Evolutionary conservation across 2,329 filamentous ascomycete genomes (phyloP).

Genomic region (Myrmaecium sp.): DNA sequence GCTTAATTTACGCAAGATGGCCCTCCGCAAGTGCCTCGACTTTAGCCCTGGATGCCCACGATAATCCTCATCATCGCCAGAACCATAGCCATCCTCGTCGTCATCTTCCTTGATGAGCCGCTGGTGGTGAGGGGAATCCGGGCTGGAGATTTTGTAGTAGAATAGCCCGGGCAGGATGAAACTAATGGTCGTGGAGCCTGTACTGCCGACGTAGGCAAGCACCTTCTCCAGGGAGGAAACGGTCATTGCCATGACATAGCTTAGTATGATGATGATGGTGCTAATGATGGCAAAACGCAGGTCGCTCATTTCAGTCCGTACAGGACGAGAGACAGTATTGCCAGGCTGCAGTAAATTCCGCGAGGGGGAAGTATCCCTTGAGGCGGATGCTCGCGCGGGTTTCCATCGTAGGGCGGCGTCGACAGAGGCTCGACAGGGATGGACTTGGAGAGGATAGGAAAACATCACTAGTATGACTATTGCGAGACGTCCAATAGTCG

Average conservation of each 20-base stretch:
- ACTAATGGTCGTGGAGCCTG: constrained; percentile 85
- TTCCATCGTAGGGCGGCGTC: constrained; percentile 79
- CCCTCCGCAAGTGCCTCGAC: constrained; percentile 47
- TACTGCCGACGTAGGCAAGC: constrained; percentile 86
- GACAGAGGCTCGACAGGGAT: constrained; percentile 87
- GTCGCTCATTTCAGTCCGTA: constrained; percentile 49
- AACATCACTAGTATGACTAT: constrained; percentile 95
- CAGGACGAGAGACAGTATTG: constrained; percentile 10
- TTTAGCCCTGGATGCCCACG: constrained; percentile 23
- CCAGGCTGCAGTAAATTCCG: constrained; percentile 22
- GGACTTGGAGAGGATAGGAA: constrained; percentile 86
- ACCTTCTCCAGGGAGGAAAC: constrained; percentile 82
- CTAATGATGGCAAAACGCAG: constrained; percentile 79
- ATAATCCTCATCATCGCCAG: constrained; percentile 33
- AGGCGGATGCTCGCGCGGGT: constrained; percentile 17
- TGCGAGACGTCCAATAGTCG: constrained; percentile 83
- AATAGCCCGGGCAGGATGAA: constrained; percentile 94
- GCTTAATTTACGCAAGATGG: constrained; percentile 51
- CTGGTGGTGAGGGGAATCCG: constrained; percentile 74
- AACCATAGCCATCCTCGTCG: constrained; percentile 49
- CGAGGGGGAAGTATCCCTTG: constrained; percentile 24
- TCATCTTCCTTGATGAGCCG: constrained; percentile 82
- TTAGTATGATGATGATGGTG: constrained; percentile 65
- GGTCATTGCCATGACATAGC: constrained; percentile 78
- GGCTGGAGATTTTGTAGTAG: constrained; percentile 95